These are phyloP conservation scores for Steccherinum ochraceum DNA, from an alignment of 768 basidiomycete genomes.

Conservation along the genomic window DNA sequence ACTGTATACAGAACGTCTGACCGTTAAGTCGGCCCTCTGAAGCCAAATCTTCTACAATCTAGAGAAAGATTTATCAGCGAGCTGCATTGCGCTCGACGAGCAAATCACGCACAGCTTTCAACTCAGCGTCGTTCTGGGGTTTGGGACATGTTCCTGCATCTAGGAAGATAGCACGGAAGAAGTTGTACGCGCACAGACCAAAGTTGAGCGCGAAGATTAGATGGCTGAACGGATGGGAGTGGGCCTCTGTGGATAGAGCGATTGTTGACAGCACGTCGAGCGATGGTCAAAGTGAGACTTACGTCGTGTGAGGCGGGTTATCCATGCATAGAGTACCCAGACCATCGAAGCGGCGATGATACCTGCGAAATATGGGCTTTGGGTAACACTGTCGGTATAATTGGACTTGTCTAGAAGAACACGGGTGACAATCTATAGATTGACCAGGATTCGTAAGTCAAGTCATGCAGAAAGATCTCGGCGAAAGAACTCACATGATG, in stretches of 20 bases:
- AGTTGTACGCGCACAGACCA: conserved; percentile 78
- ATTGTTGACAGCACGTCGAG: not conserved
- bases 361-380: conserved; percentile 89
- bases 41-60: conserved; percentile 90
- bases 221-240: conserved; percentile 70
- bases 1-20: conserved; percentile 93
- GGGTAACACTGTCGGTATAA: conserved; percentile 77
- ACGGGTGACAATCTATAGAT: conserved; percentile 66
- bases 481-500: conserved; percentile 74
- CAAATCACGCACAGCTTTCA: conserved; percentile 65
- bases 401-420: conserved; percentile 78
- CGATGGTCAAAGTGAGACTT: conserved; percentile 20
- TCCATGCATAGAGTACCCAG: conserved; percentile 85
- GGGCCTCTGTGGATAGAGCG: conserved; percentile 56
- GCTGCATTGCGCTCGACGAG: no score
- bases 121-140: conserved; percentile 74
- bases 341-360: conserved; percentile 82
- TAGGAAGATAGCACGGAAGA: conserved; percentile 82
- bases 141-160: conserved; percentile 88
- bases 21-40: conserved; percentile 87
- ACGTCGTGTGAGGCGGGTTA: conserved; percentile 71
- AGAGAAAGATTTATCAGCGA: conserved; percentile 1
- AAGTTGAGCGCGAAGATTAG: conserved; percentile 67
- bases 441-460: conserved; percentile 7
- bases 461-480: not conserved